Percentiles rank a stretch among this genome's conserved stretches.
These are phyloP conservation scores for Diaporthe sp. DNA, from an alignment of 2,329 filamentous ascomycete species.

Conservation along the genomic window DNA sequence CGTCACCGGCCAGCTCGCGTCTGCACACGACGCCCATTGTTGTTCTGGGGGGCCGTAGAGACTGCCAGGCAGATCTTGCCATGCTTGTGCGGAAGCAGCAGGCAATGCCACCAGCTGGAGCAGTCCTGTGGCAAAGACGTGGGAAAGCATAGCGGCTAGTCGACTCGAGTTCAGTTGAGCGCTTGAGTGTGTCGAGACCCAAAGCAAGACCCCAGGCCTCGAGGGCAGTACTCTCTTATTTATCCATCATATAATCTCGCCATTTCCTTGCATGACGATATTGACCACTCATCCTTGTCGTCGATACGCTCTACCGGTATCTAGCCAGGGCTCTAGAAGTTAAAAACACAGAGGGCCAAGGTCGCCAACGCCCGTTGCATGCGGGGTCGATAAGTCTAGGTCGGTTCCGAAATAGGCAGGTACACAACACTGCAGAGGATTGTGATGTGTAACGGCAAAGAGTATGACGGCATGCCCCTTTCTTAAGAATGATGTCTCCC, in stretches of 20 bases:
- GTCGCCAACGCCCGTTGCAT: conserved; percentile 16
- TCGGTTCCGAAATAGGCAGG: conserved; percentile 27
- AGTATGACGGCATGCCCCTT: neutral
- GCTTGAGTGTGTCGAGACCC: neutral
- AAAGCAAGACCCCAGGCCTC: too few species aligned
- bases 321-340: conserved; percentile 12
- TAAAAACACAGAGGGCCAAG: conserved; percentile 16
- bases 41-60: conserved; percentile 33
- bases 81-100: conserved; percentile 29
- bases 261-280: conserved; percentile 22
- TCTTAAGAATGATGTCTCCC: neutral
- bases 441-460: neutral
- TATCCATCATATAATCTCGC: conserved; percentile 11
- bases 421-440: neutral
- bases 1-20: conserved; percentile 45
- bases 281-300: conserved; percentile 23
- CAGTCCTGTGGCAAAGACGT: neutral
- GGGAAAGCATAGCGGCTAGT: neutral
- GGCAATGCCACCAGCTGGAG: conserved; percentile 11
- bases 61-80: conserved; percentile 36
- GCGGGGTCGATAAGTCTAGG: conserved; percentile 25
- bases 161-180: neutral
- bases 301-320: conserved; percentile 23
- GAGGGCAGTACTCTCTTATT: neutral
- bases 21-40: conserved; percentile 42